Base-by-base conservation (phyloP, 495 filamentous ascomycete genomes). In the Penicillium lividum region DNA sequence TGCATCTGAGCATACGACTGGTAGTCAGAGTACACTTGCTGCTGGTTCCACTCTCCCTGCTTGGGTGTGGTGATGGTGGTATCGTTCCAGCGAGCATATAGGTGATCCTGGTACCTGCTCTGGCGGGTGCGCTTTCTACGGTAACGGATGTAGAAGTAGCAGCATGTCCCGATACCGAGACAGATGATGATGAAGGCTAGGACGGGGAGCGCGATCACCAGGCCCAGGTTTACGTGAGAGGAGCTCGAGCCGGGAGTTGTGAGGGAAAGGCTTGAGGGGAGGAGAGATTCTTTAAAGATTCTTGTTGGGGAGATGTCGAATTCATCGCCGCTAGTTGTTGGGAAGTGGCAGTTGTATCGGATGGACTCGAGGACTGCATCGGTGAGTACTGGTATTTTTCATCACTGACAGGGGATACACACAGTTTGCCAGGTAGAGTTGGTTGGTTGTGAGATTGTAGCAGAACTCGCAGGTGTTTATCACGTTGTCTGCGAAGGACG, bases 361-460 rank as follows among this genome's bases (percentile, higher is more conserved):
- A 82, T 69, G 27, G 79, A 70, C 64, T 80, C 76, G 55, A 83
- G 68, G 65, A 82, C 80, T 83, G 54, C n/a, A 16, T 49, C 27
- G 25, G 44, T 59, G 27, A 53, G 56, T 47, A 10, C 13, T 13
- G 3, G 27, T 34, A 16, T 18, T 15, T 18, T 29, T 25, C 31
- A 29, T 16, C 28, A 40, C 2, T 13, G 31, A 62, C 8, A 52
- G 31, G 38, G 40, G 18, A 44, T 51, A 68, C 80, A 22, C 67
- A 83, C 80, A 83, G 58, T 83, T 83, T 27, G 77, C 73, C 47
- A 82, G 55, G 55, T 76, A 82, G 4, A 74, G 58, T 53, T 82
- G 77, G 27, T 51, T 43, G 3, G 58, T 60, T 7, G 75, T 77
- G 57, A 74, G 58, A 36, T 76, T 71, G 55, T 81, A 82, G 61